Conservation (phyloP, 495 filamentous ascomycete genomes). For the Aspergillus olivimuriae region DNA sequence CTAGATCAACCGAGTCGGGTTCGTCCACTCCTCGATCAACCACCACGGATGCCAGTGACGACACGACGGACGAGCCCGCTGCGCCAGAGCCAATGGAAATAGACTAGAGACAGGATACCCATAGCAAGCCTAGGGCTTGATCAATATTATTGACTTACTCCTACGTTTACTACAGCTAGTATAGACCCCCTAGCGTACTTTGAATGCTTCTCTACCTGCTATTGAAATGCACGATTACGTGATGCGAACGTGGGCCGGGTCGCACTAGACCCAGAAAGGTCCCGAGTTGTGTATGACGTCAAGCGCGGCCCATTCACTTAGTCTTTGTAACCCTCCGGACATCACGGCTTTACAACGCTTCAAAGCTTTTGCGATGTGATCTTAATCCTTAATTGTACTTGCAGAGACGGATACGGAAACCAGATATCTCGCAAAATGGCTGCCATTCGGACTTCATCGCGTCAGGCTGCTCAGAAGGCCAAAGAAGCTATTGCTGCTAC, state of each 20-base stretch:
- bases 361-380: no score
- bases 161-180: no score
- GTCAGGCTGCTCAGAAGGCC: constrained; percentile 39
- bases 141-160: no score
- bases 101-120: no score
- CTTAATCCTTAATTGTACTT: no score
- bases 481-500: constrained; percentile 35
- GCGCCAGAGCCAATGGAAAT: constrained; percentile 20
- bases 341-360: no score
- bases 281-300: not conserved
- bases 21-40: constrained; percentile 2
- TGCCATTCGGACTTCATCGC: constrained; percentile 32
- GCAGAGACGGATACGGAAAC: no score
- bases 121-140: no score
- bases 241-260: constrained; percentile 1
- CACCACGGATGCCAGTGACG: constrained; percentile 7
- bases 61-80: constrained; percentile 7
- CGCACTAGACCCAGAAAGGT: not conserved
- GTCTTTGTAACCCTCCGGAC: no score
- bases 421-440: constrained; percentile 21
- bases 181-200: no score
- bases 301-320: not conserved
- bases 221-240: no score
- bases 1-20: constrained; percentile 1
- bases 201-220: no score